Percentiles rank a stretch among this genome's conserved stretches.
These are phyloP conservation scores for Pleurotus citrinopileatus DNA, from an alignment of 768 basidiomycete genomes.

Conservation along the genomic window DNA sequence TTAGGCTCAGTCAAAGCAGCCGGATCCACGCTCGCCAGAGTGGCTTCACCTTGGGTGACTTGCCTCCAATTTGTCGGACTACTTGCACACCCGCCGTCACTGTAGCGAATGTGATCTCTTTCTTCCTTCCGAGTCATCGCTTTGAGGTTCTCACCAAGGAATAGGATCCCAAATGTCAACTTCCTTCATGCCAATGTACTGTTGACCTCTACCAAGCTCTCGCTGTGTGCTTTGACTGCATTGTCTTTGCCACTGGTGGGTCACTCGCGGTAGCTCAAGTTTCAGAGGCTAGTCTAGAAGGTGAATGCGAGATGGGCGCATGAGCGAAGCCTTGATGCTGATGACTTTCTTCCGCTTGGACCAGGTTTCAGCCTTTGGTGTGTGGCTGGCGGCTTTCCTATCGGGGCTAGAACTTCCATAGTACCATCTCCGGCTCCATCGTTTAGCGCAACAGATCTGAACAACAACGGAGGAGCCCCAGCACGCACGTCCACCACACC, in stretches of 20 bases:
- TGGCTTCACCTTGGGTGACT: no score
- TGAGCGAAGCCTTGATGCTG: no score
- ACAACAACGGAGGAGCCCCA: no score
- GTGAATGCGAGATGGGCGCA: background rate
- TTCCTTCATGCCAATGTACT: background rate
- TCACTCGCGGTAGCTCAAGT: background rate
- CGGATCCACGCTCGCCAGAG: background rate
- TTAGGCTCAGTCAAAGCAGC: background rate
- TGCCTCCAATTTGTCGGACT: background rate
- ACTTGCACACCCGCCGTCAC: background rate
- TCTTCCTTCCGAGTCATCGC: no score
- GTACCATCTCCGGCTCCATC: no score
- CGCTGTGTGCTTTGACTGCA: background rate
- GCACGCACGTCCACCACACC: no score
- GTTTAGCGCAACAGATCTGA: no score
- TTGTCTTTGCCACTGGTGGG: background rate
- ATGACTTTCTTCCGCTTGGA: no score
- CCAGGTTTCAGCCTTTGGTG: no score
- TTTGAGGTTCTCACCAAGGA: no score
- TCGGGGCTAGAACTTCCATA: no score
- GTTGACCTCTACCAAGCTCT: background rate
- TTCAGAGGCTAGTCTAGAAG: background rate
- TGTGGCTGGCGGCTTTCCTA: no score
- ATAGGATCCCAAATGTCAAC: slow-evolving; percentile 3
- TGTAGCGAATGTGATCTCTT: background rate